These are phyloP conservation scores for Rhodotorula sphaerocarpa DNA, from an alignment of 768 basidiomycete genomes.

Conservation along the genomic window DNA sequence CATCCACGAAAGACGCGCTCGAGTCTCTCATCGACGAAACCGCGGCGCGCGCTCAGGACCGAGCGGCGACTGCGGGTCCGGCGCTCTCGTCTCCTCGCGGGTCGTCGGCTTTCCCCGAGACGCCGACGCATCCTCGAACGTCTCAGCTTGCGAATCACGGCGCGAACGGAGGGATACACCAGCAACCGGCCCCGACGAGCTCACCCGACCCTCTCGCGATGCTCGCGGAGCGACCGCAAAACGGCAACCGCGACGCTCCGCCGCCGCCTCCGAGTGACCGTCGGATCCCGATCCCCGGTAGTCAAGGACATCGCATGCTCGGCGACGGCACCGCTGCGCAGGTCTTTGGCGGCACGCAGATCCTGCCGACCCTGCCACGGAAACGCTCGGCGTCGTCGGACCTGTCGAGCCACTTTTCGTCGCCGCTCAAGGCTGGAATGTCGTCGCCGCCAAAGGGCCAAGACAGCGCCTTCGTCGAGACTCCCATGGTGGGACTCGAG, in stretches of 20 bases:
- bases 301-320: neutral
- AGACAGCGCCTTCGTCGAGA: neutral
- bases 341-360: no score
- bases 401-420: slow-evolving; percentile 3
- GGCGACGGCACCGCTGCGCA: neutral
- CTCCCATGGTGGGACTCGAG: slow-evolving; percentile 2
- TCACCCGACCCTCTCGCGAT: slow-evolving; percentile 22
- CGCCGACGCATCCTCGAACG: neutral
- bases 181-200: neutral
- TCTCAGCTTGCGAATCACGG: neutral
- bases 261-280: neutral
- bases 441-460: neutral
- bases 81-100: neutral
- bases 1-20: neutral
- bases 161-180: no score
- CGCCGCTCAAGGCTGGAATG: neutral
- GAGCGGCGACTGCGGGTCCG: neutral
- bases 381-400: neutral
- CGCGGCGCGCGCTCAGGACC: neutral
- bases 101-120: neutral
- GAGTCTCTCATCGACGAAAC: neutral
- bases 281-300: neutral
- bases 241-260: neutral
- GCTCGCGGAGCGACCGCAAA: neutral
- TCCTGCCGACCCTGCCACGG: neutral